Base-by-base conservation (phyloP, 208 protist genomes). In the Naegleria gruberi region DNA sequence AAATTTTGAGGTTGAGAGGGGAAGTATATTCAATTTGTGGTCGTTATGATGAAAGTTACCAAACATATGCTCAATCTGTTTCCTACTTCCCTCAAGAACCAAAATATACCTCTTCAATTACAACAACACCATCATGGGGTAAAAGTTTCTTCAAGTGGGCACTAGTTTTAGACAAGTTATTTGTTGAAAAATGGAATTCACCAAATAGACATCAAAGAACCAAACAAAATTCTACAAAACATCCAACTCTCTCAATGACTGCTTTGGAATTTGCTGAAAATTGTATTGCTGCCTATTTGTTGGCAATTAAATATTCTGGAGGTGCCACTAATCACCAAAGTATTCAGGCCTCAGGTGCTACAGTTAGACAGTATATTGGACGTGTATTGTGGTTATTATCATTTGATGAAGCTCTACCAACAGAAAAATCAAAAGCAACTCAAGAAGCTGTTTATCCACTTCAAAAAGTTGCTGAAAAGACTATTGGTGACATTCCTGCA, bases 1-100 rank as follows among this genome's bases (percentile, higher is more conserved):
- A 88, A 51, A 88, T 88, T 65, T 42, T 88, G 42, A 88, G 84
- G 42, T 42, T 88, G 19, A 88, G 45, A 88, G 84, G 84, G 12
- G 84, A 88, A 30, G 46, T 34, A 26, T 41, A 73, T 43, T 44
- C 45, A 4, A 47, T 4, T 26, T 34, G 15, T 34, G 84, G 45
- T 23, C 34, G n/a, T 73, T 51, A 43, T 34, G 84, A 88, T 43
- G 84, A 88, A 57, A n/a, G 37, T 12, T 65, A 65, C 42, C 26
- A 47, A 65, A 65, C 43, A 15, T 88, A 43, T 65, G 15, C 44
- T 23, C 43, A 88, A 65, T n/a, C 45, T 30, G 34, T 88, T 42
- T 65, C 44, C 6, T 65, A 55, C n/a, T 88, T 88, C 30, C 43
- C 84, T 19, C 26, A 41, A 47, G 84, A 88, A 1, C 84, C 15